Evolutionary conservation across 2,329 filamentous ascomycete genomes (phyloP), one percentile per base, ranked within the genome.

Genomic region (Cordyceps fumosorosea): DNA sequence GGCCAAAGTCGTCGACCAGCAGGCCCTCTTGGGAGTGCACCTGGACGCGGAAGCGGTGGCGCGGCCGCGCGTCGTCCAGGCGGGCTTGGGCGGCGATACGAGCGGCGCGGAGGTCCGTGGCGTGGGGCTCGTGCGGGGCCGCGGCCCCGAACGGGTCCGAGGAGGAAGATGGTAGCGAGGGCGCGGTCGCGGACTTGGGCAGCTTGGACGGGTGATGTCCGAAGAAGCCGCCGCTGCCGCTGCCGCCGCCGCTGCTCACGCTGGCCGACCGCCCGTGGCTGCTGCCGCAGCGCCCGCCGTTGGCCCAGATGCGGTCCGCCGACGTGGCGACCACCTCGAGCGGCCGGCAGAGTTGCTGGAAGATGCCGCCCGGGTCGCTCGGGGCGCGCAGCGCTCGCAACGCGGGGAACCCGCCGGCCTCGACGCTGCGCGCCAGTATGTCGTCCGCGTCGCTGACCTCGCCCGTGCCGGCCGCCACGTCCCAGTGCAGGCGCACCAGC

Each of bases 261-360:
- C 63, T 66, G 69, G 4, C 24, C 16, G 66, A 67, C 22, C 74
- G 75, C 3, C 60, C n/a, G 51, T 51, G 20, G 52, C 59, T 62
- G 60, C 60, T 62, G 34, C 60, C 60, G 47, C 47, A 34, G 26
- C 60, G 60, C 4, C 60, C 60, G 37, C 45, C 52, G 60, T 56
- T 62, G 60, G 60, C 60, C 60, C 60, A 62, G 69, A 79, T 81
- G 24, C 78, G 78, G 64, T 85, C 82, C 11, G 73, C 74, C 1
- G 81, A 77, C 24, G 82, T 74, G 47, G 85, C 80, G 22, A 84
- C 76, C 34, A 79, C 78, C 34, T 82, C 81, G 4, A 80, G 75
- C 0, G 89, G 89, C 50, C 80, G 81, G 72, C 89, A 93, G 1
- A 91, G 79, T 1, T 78, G 75, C 73, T 93, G 89, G 65, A 92